Percentiles rank a stretch among this genome's conserved stretches.
Conservation (phyloP, 352 stramenopile species). For the Phytophthora crassamura region DNA sequence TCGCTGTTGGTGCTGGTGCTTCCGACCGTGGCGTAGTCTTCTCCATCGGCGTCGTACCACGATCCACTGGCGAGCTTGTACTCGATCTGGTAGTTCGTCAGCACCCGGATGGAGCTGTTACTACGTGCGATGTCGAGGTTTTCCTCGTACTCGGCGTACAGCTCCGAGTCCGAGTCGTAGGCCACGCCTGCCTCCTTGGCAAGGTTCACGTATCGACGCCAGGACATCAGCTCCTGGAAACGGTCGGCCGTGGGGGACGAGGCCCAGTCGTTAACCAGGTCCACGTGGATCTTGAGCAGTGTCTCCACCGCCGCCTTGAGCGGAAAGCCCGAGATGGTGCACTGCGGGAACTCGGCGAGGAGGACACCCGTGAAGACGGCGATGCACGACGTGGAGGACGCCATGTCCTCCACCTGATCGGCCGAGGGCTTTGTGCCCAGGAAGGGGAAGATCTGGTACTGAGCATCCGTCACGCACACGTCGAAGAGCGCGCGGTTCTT, state of each 20-base stretch:
- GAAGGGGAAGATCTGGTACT: slow-evolving; percentile 73
- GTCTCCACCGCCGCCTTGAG: slow-evolving; percentile 64
- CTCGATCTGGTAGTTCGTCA: slow-evolving; percentile 40
- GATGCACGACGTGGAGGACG: slow-evolving; percentile 46
- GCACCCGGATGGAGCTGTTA: slow-evolving; percentile 38
- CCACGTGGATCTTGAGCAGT: slow-evolving; percentile 63
- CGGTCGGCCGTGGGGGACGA: slow-evolving; percentile 37
- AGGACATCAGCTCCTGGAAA: slow-evolving; percentile 56
- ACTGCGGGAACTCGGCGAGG: slow-evolving; percentile 50
- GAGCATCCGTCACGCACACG: slow-evolving; percentile 46
- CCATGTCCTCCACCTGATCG: slow-evolving; percentile 44
- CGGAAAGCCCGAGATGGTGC: slow-evolving; percentile 56
- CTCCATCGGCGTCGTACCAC: slow-evolving; percentile 37
- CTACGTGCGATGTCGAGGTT: slow-evolving; percentile 45
- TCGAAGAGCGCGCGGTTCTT: slow-evolving; percentile 66
- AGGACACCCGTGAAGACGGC: slow-evolving; percentile 59
- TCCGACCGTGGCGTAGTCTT: slow-evolving; percentile 20
- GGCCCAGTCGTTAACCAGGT: slow-evolving; percentile 29
- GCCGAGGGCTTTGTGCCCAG: slow-evolving; percentile 52
- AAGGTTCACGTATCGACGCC: slow-evolving; percentile 59
- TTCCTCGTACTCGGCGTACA: slow-evolving; percentile 53
- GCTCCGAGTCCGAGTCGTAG: slow-evolving; percentile 50
- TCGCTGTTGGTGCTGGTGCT: slow-evolving; percentile 4
- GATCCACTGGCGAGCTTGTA: slow-evolving; percentile 40
- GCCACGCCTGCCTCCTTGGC: slow-evolving; percentile 46